Percentiles rank a stretch among this genome's conserved stretches.
These are phyloP conservation scores for Vigna hirtella DNA, from an alignment of 306 rosid genomes.

Conservation along the genomic window DNA sequence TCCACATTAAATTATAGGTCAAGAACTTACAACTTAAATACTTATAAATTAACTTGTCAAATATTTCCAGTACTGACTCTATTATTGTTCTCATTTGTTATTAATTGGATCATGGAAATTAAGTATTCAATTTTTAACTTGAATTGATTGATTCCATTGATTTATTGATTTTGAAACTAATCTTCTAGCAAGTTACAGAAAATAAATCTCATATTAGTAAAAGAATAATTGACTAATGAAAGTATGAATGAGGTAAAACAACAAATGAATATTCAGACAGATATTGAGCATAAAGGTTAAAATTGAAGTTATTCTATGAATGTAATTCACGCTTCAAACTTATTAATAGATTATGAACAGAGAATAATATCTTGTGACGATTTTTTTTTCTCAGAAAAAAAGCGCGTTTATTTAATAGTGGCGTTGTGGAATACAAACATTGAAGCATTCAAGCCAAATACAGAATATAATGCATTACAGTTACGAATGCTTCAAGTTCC, in stretches of 20 bases:
- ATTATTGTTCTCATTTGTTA: no score
- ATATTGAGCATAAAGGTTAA: neutral
- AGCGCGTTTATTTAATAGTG: no score
- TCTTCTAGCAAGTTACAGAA: neutral
- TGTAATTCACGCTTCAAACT: neutral
- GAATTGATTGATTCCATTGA: neutral
- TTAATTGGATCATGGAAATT: neutral
- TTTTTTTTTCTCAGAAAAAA: no score
- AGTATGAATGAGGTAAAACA: neutral
- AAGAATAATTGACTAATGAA: neutral
- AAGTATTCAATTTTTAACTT: neutral
- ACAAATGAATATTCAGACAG: neutral
- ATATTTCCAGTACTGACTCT: neutral
- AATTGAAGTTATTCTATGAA: no score
- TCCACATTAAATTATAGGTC: no score
- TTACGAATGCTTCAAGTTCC: neutral
- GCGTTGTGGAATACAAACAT: neutral
- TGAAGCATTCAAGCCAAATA: neutral
- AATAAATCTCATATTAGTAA: neutral
- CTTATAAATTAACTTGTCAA: neutral
- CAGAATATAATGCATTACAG: no score
- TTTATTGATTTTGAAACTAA: neutral
- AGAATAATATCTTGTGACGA: neutral
- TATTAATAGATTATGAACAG: neutral
- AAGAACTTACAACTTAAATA: neutral